Conservation (phyloP, 345 rosid species). For the Citrus unshiu region DNA sequence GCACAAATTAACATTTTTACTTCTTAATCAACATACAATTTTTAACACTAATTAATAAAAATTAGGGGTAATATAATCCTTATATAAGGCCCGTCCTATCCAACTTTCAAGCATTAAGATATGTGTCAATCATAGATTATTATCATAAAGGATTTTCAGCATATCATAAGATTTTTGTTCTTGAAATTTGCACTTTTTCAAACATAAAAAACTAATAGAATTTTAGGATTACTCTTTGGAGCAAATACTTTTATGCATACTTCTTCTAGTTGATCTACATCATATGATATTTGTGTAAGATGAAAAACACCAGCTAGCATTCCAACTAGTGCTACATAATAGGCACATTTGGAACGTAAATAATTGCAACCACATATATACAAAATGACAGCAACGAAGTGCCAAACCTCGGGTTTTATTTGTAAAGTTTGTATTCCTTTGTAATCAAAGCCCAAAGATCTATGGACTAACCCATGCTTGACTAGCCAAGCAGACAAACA, state of each 20-base stretch:
- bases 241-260: not conserved
- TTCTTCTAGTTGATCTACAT: not conserved
- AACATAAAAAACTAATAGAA: not conserved
- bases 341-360: not conserved
- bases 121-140: not conserved
- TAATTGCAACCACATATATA: not conserved
- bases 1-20: too few species aligned
- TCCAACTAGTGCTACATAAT: constrained; percentile 8
- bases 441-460: not conserved
- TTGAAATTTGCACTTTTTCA: constrained; percentile 6
- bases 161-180: not conserved
- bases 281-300: not conserved
- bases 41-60: not conserved
- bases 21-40: too few species aligned
- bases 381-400: not conserved
- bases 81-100: not conserved
- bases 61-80: not conserved
- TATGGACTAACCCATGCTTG: not conserved
- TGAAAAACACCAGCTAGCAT: constrained; percentile 1
- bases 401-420: not conserved
- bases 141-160: not conserved
- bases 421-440: not conserved
- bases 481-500: not conserved
- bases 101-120: constrained; percentile 7
- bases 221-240: not conserved